Conservation (phyloP, 352 stramenopile genomes). For the Pythium aquatile region DNA sequence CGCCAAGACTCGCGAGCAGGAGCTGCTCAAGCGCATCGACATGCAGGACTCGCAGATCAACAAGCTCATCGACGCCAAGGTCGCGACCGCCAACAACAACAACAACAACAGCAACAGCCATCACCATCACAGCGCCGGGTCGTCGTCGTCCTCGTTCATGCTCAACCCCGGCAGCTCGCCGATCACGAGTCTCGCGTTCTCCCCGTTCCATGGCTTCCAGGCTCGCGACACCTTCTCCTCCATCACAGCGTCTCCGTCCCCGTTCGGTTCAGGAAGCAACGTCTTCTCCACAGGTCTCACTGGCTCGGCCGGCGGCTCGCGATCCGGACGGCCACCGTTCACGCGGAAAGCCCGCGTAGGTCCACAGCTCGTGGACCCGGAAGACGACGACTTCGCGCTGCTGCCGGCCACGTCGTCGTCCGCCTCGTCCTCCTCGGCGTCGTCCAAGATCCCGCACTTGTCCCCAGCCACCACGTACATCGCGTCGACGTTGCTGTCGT, state of each 20-base stretch:
- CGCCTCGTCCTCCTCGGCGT: neutral
- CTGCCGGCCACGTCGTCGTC: slow-evolving; percentile 5
- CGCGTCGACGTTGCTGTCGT: slow-evolving; percentile 26
- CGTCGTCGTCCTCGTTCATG: neutral
- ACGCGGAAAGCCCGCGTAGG: slow-evolving; percentile 24
- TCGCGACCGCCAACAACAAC: slow-evolving; percentile 7
- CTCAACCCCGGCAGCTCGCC: slow-evolving; percentile 25
- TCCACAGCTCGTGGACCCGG: slow-evolving; percentile 29
- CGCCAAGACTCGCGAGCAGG: slow-evolving; percentile 22
- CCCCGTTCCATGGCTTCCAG: slow-evolving; percentile 19
- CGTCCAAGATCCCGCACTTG: slow-evolving; percentile 9
- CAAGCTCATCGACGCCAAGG: slow-evolving; percentile 20
- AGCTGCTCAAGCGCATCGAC: slow-evolving; percentile 29
- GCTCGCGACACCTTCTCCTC: slow-evolving; percentile 18
- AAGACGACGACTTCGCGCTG: slow-evolving; percentile 14
- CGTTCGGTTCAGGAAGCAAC: slow-evolving; percentile 13
- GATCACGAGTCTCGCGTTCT: slow-evolving; percentile 28
- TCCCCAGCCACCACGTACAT: slow-evolving; percentile 26
- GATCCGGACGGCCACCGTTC: slow-evolving; percentile 21
- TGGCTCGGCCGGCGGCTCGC: neutral
- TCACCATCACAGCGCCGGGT: neutral
- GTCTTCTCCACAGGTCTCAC: slow-evolving; percentile 24
- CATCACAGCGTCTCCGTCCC: slow-evolving; percentile 24
- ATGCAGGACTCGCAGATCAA: slow-evolving; percentile 29
- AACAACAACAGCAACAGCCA: neutral